Evolutionary conservation across 805 yeast genomes (phyloP), one percentile per base, ranked within the genome.

Genomic region (Wickerhamiella brachini): DNA sequence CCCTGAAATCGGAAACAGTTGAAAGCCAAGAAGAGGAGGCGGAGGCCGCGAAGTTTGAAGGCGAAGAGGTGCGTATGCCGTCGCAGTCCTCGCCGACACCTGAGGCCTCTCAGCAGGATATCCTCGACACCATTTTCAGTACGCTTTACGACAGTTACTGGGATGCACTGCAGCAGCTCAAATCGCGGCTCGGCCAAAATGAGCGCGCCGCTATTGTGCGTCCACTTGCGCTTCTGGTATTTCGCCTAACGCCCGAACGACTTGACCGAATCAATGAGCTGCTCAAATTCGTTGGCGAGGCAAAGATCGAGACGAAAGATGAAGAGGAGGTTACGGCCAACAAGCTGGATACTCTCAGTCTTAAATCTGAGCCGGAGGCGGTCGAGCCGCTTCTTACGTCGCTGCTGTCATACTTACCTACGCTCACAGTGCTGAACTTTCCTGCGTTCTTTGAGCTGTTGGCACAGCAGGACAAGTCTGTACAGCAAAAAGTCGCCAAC

Each of bases 401-500:
- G 17, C 64, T 71, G 20, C 59, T 71, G 45, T 60, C 61, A 42
- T 59, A 58, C 23, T 59, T 58, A 50, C 59, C 65, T 5, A 50
- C 69, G 15, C 55, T 64, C 5, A 60, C 58, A 12, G 66, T 69
- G 3, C 60, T 71, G 37, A 54, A 61, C 20, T 62, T 80, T 51
- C 65, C 75, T 2, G 71, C 71, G 56, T 83, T 77, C 63, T 70
- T 71, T 52, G 71, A 71, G 12, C 74, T 87, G 57, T 76, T 79
- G 48, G 69, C 73, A 20, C 66, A 78, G 10, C 81, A 81, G 58
- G 73, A 77, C 23, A 57, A 63, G 4, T 62, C 67, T 1, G 70
- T 79, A 12, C 85, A 81, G 60, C 77, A 74, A 51, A 64, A 73
- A 13, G 74, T 85, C 10, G 75, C 90, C 17, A 63, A 75, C 39